Evolutionary conservation across 352 stramenopile species (phyloP).

Genomic region (Globisporangium okanoganense): DNA sequence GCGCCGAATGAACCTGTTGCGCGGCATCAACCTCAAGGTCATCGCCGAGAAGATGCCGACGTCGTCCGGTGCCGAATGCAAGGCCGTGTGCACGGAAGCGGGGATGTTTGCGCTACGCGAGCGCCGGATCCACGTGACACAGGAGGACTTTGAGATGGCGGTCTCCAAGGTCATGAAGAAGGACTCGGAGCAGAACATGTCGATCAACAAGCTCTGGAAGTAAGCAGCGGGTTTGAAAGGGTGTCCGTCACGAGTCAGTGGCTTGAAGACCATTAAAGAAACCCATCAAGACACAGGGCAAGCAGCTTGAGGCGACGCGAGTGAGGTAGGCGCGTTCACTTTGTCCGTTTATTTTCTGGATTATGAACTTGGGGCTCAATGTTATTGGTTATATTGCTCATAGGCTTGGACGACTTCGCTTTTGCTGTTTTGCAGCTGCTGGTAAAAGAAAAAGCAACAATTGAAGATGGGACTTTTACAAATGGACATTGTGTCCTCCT

Average conservation of each 20-base stretch:
- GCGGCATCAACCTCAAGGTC: constrained; percentile 97
- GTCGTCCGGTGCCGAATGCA: constrained; percentile 97
- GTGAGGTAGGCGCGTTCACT: background rate
- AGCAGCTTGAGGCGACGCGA: background rate
- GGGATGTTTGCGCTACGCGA: constrained; percentile 99
- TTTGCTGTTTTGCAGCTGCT: background rate
- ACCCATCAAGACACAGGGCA: background rate
- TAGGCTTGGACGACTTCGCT: background rate
- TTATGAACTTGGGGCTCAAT: too few species aligned
- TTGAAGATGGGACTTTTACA: background rate
- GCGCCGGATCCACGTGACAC: constrained; percentile 98
- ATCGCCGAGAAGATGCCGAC: constrained; percentile 99
- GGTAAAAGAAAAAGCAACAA: background rate
- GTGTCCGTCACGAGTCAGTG: background rate
- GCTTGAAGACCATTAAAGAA: background rate
- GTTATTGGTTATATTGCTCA: background rate
- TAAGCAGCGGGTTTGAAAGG: constrained; percentile 48
- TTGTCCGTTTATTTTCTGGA: too few species aligned
- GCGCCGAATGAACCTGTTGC: constrained; percentile 98
- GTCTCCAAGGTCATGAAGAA: constrained; percentile 99
- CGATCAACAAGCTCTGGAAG: constrained; percentile 99
- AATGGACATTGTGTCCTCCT: background rate
- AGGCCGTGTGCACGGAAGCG: constrained; percentile 99
- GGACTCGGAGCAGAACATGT: constrained; percentile 97
- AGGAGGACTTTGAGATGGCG: constrained; percentile 99